phyloP scores from a whole-genome alignment of 176 grass and related monocot species.

The Alopecurus myosuroides region DNA sequence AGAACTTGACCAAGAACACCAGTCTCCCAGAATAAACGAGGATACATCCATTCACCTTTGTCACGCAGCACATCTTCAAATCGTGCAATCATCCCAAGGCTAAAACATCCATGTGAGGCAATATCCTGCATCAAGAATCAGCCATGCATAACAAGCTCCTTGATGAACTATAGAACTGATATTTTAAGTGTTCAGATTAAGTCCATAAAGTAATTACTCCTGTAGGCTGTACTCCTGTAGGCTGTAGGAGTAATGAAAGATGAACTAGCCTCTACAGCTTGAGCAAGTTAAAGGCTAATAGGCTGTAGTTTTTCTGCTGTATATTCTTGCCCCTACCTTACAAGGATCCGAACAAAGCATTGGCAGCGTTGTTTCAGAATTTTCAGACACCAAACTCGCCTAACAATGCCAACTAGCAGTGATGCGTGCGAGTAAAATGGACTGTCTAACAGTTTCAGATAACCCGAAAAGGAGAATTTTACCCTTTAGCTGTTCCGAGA shows the following conservation, averaged over 20 bases:
- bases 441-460: not conserved
- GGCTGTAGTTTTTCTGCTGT: too few species aligned
- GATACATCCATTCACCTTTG: conserved; percentile 95
- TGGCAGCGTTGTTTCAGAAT: conserved; percentile 14
- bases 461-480: not conserved
- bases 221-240: too few species aligned
- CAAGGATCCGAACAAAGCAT: too few species aligned
- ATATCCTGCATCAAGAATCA: conserved; percentile 62
- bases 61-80: conserved; percentile 67
- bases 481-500: conserved; percentile 96
- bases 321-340: too few species aligned
- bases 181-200: not conserved
- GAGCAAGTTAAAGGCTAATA: not conserved
- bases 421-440: not conserved
- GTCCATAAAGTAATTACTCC: not conserved
- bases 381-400: not conserved
- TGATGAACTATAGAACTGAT: not conserved
- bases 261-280: not conserved
- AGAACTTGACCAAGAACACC: conserved; percentile 91
- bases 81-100: conserved; percentile 86
- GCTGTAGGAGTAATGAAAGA: not conserved
- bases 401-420: conserved; percentile 1
- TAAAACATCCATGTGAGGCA: conserved; percentile 94
- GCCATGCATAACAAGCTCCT: conserved; percentile 3
- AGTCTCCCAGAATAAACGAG: conserved; percentile 89